phyloP scores from a whole-genome alignment of 495 filamentous ascomycete species.

The Oleoguttula mirabilis region DNA sequence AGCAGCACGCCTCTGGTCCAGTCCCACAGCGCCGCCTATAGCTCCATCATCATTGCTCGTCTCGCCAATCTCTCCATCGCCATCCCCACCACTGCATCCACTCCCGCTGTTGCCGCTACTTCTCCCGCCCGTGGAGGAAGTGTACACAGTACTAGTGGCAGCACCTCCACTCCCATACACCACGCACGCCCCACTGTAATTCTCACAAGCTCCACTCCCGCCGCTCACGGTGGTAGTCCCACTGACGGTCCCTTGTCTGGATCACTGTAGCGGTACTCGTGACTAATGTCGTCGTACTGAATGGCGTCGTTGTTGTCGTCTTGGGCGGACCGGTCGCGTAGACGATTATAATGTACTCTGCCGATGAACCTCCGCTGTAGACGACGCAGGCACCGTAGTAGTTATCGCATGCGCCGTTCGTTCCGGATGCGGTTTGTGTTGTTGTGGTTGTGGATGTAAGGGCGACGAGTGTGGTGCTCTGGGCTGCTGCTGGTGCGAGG shows the following conservation, averaged over 20 bases:
- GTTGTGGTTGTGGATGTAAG: constrained; percentile 7
- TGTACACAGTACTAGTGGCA: constrained; percentile 6
- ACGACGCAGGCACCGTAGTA: constrained; percentile 12
- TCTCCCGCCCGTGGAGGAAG: too few relatives aligned
- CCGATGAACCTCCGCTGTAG: constrained; percentile 1
- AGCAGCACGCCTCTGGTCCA: too few relatives aligned
- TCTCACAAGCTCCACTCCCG: constrained; percentile 3
- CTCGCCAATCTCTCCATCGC: constrained; percentile 2
- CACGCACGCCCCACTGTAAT: constrained; percentile 6
- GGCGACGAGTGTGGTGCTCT: constrained; percentile 9
- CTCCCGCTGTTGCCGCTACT: neutral
- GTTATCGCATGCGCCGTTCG: constrained; percentile 10
- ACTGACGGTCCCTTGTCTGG: too few relatives aligned
- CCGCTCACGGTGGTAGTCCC: constrained; percentile 6
- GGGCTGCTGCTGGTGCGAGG: too few relatives aligned
- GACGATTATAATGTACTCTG: constrained; percentile 6
- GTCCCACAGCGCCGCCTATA: too few relatives aligned
- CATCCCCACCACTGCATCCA: neutral
- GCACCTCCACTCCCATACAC: constrained; percentile 4
- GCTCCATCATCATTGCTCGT: neutral
- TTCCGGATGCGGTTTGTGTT: constrained; percentile 1
- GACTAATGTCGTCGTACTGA: constrained; percentile 1
- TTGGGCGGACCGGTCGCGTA: too few relatives aligned
- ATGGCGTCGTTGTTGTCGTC: neutral
- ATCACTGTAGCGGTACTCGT: constrained; percentile 4